Evolutionary conservation across 345 rosid species (phyloP), one percentile per base, ranked within the genome.

Genomic region (Brassica rapa): DNA sequence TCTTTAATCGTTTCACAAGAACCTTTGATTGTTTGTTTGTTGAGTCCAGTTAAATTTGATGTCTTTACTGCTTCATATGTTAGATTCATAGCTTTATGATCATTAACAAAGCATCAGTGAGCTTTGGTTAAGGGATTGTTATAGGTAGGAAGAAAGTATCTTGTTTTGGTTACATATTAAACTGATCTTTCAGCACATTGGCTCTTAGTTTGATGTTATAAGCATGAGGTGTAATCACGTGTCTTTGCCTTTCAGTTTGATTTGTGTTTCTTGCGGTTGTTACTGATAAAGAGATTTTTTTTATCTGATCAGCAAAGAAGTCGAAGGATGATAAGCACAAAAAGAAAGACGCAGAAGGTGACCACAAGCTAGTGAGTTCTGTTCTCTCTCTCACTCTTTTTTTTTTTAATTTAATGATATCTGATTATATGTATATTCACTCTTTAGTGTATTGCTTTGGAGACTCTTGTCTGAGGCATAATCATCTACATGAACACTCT

Each of bases 221-320:
- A 37, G 65, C 57, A 73, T 35, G 65, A 79, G 14, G 7, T 66
- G 2, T 60, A 16, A 51, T 2, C 8, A 3, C 0, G 68, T 67
- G 57, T 67, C 43, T 49, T 33, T 59, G 64, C 56, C 53, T 67
- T 33, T 37, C 33, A n/a, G 62, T 32, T 49, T 65, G 43, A 7
- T 56, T 19, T 67, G 61, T 67, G 43, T 66, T 27, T 15, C 32
- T 55, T 67, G 60, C 1, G 29, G 43, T 39, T 7, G 25, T 21
- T 2, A 19, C 37, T 63, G 43, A 9, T 19, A 33, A 14, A 21
- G 23, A 61, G 25, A 37, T 25, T 3, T 39, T 60, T 27, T 57
- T n/a, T 39, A 33, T 85, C 75, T 76, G 68, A 19, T 33, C 94
- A 92, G 99, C 89, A 74, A 92, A 86, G 87, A 91, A 88, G 86